Evolutionary conservation across 768 basidiomycete genomes (phyloP), one percentile per base, ranked within the genome.

Genomic region (Filobasidium floriforme): DNA sequence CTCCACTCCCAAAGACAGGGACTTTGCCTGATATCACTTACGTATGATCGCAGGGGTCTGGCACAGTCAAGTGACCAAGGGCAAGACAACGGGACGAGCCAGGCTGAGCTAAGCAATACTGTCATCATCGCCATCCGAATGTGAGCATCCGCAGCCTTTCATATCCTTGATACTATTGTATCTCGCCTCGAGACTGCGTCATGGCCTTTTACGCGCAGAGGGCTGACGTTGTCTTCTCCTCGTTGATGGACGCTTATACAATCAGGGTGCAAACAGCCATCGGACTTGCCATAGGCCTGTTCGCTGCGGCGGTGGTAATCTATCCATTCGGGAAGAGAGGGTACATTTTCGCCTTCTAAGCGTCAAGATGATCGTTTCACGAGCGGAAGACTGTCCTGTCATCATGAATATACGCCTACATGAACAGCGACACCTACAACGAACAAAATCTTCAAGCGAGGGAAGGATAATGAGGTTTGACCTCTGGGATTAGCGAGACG

Each of bases 261-360:
- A 37, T 4, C 32, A 57, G 54, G 73, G 69, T 75, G 18, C 73
- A 75, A 54, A 73, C 73, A 18, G 72, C 72, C 32, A 73, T 75
- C 28, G 73, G 73, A 18, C 66, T 75, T 10, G 72, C 72, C 41
- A 70, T 75, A n/a, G 73, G 73, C 2, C 60, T 75, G 19, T 75
- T 73, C 61, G 73, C 71, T 1, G 71, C 73, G 5, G 69, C 73
- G 9, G 59, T 73, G 32, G 71, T 72, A 0, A 68, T 73, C 7
- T 75, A 75, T 62, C 73, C 73, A 10, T 75, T 75, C 51, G 72
- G 73, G 11, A 72, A 73, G 62, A 41, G 70, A 37, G 62, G 72
- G 24, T 75, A 72, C 59, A 73, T 73, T 14, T 75, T 75, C 60
- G 71, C 71, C 41, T 75, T 73, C 59, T 75, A 69, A 26, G 19